Evolutionary conservation across 2,329 filamentous ascomycete species (phyloP), one percentile per base, ranked within the genome.

Genomic region (Colletotrichum nymphaeae): DNA sequence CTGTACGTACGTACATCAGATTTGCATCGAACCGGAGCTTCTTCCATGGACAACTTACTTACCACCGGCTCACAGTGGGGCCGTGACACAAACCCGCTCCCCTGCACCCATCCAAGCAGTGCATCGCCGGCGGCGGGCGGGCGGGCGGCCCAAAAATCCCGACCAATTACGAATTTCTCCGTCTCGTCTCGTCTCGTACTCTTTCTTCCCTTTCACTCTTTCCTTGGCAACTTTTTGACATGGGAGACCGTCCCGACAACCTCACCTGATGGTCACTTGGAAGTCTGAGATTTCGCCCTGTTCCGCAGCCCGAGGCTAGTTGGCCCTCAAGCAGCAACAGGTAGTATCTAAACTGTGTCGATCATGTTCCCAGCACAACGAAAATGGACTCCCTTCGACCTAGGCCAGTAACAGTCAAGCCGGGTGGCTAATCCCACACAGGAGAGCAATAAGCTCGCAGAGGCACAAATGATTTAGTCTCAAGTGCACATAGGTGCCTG

Each of bases 151-250:
- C 60, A 65, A 35, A 32, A 28, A 53, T 22, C 5, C 57, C 35
- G 57, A n/a, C 69, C 60, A 73, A 73, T 73, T 32, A 62, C 14
- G n/a, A 69, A 73, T 73, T 73, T 74, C 72, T 74, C 65, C 26
- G 26, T 26, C 26, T 26, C 72, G 69, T 69, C 72, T 72, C 63
- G 52, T 68, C 64, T 68, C 56, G 56, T 57, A 14, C 46, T 22
- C 32, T 42, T 30, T 42, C 32, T 32, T 30, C 12, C 32, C 53
- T 12, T 58, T 35, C 19, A 30, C 30, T 28, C 14, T n/a, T 32
- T 53, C 30, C 7, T 53, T 11, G 57, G 35, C 58, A 30, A 30
- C 30, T 26, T 26, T 6, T 30, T 30, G 30, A 30, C 30, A 30
- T 9, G 26, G 30, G 30, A 30, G 30, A 30, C 30, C 30, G 30